phyloP scores from a whole-genome alignment of 148 eudicot species.

The Rhododendron henanense region DNA sequence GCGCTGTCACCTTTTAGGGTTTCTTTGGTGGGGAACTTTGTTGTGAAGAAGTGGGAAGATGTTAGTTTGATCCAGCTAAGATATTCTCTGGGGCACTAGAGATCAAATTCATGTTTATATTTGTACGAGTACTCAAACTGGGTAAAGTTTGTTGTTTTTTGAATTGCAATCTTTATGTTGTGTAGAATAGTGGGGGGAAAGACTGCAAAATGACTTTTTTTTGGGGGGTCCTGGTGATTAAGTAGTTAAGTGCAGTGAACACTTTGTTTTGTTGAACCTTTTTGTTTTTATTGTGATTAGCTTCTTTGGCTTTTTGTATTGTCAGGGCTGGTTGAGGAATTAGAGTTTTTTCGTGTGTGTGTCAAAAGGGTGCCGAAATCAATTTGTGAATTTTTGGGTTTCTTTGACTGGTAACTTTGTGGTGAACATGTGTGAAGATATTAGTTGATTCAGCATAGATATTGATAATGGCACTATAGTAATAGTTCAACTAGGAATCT shows the following conservation, averaged over 20 bases:
- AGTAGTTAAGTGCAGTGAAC: background rate
- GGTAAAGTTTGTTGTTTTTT: background rate
- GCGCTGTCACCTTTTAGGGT: background rate
- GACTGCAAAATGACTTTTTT: background rate
- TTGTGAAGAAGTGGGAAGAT: background rate
- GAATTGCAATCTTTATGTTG: background rate
- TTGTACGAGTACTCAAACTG: background rate
- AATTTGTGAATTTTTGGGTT: background rate
- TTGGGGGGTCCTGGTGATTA: background rate
- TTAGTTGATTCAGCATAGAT: background rate
- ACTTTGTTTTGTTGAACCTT: background rate
- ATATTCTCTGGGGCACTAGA: background rate
- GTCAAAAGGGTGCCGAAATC: background rate
- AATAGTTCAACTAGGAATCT: background rate
- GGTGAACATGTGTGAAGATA: background rate
- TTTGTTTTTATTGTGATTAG: background rate
- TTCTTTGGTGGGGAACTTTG: background rate
- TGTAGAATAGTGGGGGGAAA: background rate
- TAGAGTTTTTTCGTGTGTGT: background rate
- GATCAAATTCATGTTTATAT: background rate
- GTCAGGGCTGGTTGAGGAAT: background rate
- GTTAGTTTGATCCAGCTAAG: background rate
- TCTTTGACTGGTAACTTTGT: background rate
- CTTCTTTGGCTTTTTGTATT: background rate
- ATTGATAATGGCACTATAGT: background rate